These are phyloP conservation scores for Mrakia hoshinonis DNA, from an alignment of 768 basidiomycete genomes.

Conservation along the genomic window DNA sequence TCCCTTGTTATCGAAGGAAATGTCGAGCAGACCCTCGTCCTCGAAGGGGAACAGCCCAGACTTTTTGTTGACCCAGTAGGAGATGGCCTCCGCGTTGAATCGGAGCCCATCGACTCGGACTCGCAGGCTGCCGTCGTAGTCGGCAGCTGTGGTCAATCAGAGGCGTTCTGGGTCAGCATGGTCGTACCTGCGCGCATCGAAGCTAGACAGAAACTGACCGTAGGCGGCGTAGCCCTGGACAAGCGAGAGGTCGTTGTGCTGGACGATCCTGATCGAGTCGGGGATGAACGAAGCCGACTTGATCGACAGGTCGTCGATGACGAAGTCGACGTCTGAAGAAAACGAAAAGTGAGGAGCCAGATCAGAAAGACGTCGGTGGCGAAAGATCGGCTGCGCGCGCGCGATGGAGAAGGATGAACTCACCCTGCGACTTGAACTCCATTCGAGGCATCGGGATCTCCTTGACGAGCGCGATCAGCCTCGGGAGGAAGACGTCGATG, in stretches of 20 bases:
- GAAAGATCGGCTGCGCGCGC: too few relatives aligned
- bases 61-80: conserved; percentile 44
- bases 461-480: conserved; percentile 42
- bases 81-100: conserved; percentile 42
- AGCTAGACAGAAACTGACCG: not conserved
- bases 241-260: conserved; percentile 42
- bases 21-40: conserved; percentile 42
- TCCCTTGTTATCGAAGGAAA: conserved; percentile 42
- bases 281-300: conserved; percentile 44
- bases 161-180: conserved; percentile 28
- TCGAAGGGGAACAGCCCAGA: conserved; percentile 24
- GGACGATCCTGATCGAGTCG: conserved; percentile 41
- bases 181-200: not conserved
- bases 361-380: too few relatives aligned
- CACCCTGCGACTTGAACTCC: conserved; percentile 40
- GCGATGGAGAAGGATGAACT: too few relatives aligned
- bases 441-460: conserved; percentile 43
- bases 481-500: conserved; percentile 41
- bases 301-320: conserved; percentile 42
- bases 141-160: conserved; percentile 31
- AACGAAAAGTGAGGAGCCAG: too few relatives aligned
- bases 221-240: conserved; percentile 44
- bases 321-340: conserved; percentile 31
- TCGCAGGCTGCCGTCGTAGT: conserved; percentile 38
- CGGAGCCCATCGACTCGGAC: conserved; percentile 42